Evolutionary conservation across 257 asterid species (phyloP).

Genomic region (Solanum appendiculatum): DNA sequence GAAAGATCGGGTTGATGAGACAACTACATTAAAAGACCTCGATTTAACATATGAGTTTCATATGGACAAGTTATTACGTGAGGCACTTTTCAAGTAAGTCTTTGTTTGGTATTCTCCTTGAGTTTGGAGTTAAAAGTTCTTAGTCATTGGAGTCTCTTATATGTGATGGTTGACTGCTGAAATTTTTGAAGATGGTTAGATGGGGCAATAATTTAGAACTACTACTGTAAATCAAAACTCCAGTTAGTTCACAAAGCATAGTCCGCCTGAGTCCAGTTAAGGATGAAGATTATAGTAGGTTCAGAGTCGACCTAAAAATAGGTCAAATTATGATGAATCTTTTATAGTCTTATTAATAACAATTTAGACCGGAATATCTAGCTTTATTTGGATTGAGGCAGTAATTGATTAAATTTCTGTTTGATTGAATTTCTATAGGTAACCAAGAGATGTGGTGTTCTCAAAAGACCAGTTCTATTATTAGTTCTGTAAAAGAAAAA

Average conservation of each 20-base stretch:
- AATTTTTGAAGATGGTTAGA: not conserved
- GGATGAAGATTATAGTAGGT: not conserved
- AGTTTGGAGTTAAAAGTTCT: not conserved
- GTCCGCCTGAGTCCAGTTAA: not conserved
- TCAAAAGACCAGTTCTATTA: not conserved
- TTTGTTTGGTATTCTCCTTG: not conserved
- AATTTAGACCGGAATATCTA: not conserved
- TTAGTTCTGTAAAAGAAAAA: not conserved
- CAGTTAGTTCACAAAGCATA: not conserved
- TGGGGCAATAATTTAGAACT: not conserved
- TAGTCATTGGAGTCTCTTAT: not conserved
- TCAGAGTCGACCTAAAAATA: not conserved
- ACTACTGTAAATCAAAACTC: not conserved
- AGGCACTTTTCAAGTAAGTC: slow-evolving; percentile 69
- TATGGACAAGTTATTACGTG: slow-evolving; percentile 78
- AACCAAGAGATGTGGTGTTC: not conserved
- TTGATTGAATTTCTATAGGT: not conserved
- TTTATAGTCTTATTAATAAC: not conserved
- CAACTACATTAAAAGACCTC: slow-evolving; percentile 87
- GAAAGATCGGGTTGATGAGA: slow-evolving; percentile 64
- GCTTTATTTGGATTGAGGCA: not conserved
- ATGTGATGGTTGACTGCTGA: not conserved
- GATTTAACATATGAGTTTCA: slow-evolving; percentile 83
- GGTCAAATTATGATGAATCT: not conserved
- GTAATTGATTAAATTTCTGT: not conserved